Base-by-base conservation (phyloP, 2,329 filamentous ascomycete species). In the Chrysoporthe cubensis region DNA sequence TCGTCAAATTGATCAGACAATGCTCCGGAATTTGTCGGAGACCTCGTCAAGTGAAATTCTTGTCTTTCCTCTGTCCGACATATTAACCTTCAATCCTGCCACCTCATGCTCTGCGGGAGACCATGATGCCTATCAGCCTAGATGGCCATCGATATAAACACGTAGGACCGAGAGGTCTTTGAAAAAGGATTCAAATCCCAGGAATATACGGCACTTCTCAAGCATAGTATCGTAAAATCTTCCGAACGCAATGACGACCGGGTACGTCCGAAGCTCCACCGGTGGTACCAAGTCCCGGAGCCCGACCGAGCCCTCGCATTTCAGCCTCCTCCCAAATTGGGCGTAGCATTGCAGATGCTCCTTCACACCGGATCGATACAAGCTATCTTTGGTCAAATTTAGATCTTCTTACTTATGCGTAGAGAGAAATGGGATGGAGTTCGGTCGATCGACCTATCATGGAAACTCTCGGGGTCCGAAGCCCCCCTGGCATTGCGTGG, bases 381-480 rank as follows among this genome's bases (percentile, higher is more conserved):
- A 18, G 37, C 37, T 9, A 18, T 42, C 7, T 46, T 14, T 18
- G 21, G 32, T 21, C 11, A 16, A 37, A 11, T 16, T 44, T 18
- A 37, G n/a, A 14, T 2, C n/a, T 9, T 56, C 37, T 32, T 64
- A 14, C n/a, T 42, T 21, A 46, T 43, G 42, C 14, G n/a, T 26
- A 26, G 9, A 52, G 18, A 18, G 48, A 26, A 21, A 46, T 26
- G 42, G 21, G 9, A 34, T 43, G 50, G 62, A 6, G n/a, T 26
- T 54, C 40, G 62, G 48, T 50, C 26, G 21, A 44, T 21, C 40
- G 40, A 44, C 14, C 46, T 52, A 54, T 56, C 34, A 34, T 43
- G n/a, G 42, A 40, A 21, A 54, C 7, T 59, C 54, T 65, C 64
- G 64, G 64, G 56, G 16, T 50, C 64, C 64, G 64, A 65, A 64